These are phyloP conservation scores for Wickerhamomyces tratensis DNA, from an alignment of 805 yeast species.

Conservation along the genomic window DNA sequence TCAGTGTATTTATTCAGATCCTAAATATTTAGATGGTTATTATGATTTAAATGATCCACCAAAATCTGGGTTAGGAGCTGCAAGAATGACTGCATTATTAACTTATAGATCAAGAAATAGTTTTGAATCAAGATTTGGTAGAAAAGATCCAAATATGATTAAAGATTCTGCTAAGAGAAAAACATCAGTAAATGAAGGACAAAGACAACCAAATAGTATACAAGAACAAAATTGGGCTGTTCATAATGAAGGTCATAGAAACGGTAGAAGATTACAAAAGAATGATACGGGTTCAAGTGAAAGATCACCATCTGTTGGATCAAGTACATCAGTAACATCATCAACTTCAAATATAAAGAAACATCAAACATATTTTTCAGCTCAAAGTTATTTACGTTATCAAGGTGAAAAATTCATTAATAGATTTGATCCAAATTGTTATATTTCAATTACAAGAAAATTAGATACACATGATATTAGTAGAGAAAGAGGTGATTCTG, in stretches of 20 bases:
- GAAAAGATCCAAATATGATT: slow-evolving; percentile 49
- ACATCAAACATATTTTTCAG: slow-evolving; percentile 68
- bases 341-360: slow-evolving; percentile 12
- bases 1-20: slow-evolving; percentile 92
- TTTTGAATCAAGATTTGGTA: slow-evolving; percentile 87
- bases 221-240: slow-evolving; percentile 73
- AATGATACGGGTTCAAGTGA: slow-evolving; percentile 1
- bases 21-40: slow-evolving; percentile 86
- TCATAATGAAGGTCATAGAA: slow-evolving; percentile 75
- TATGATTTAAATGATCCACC: slow-evolving; percentile 77
- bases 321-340: slow-evolving; percentile 19
- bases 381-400: slow-evolving; percentile 89
- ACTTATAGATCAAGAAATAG: slow-evolving; percentile 90
- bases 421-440: slow-evolving; percentile 94
- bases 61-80: slow-evolving; percentile 81
- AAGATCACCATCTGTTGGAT: slow-evolving; percentile 21
- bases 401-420: slow-evolving; percentile 87
- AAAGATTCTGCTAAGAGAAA: slow-evolving; percentile 5
- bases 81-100: slow-evolving; percentile 91
- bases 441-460: slow-evolving; percentile 87
- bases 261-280: slow-evolving; percentile 16
- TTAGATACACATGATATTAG: slow-evolving; percentile 92
- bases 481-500: slow-evolving; percentile 50
- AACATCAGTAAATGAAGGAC: background rate
- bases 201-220: slow-evolving; percentile 33